Evolutionary conservation across 148 eudicot species (phyloP).

Genomic region (Heliosperma pusillum): DNA sequence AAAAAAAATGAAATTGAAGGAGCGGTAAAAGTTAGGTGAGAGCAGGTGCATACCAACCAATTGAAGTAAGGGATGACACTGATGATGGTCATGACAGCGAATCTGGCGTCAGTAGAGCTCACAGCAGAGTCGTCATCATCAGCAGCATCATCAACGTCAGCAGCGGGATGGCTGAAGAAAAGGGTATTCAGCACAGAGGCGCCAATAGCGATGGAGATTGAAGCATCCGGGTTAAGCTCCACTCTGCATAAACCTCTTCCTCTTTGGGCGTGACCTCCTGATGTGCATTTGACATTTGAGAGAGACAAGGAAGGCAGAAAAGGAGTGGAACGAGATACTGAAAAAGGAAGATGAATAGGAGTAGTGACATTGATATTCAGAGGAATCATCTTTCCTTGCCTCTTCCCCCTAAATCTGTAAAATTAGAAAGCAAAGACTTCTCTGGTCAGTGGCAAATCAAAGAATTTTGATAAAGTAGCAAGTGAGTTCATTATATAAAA

Average conservation of each 20-base stretch:
- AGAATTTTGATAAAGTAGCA: background rate
- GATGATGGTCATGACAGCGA: constrained; percentile 82
- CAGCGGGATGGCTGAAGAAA: constrained; percentile 43
- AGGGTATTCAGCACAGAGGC: constrained; percentile 70
- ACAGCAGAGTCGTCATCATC: constrained; percentile 37
- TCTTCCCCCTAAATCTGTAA: background rate
- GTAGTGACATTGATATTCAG: constrained; percentile 21
- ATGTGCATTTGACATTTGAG: background rate
- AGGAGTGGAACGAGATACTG: constrained; percentile 14
- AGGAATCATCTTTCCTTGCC: background rate
- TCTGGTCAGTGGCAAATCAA: background rate
- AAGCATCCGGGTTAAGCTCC: constrained; percentile 61
- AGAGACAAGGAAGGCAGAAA: constrained; percentile 15
- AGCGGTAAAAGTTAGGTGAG: background rate
- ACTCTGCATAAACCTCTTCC: constrained; percentile 52
- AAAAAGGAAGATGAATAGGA: constrained; percentile 7
- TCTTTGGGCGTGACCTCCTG: background rate
- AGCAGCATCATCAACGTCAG: constrained; percentile 33
- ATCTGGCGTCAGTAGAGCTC: constrained; percentile 64
- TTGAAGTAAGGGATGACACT: constrained; percentile 93
- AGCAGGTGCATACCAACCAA: constrained; percentile 65
- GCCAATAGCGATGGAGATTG: constrained; percentile 71
- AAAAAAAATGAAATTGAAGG: background rate
- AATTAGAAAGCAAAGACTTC: background rate
- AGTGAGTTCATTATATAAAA: background rate